A percentile compares a stretch with the other conserved stretches of the same genome.
Evolutionary conservation across 352 stramenopile genomes (phyloP).

Genomic region (Phytophthora crassamura): DNA sequence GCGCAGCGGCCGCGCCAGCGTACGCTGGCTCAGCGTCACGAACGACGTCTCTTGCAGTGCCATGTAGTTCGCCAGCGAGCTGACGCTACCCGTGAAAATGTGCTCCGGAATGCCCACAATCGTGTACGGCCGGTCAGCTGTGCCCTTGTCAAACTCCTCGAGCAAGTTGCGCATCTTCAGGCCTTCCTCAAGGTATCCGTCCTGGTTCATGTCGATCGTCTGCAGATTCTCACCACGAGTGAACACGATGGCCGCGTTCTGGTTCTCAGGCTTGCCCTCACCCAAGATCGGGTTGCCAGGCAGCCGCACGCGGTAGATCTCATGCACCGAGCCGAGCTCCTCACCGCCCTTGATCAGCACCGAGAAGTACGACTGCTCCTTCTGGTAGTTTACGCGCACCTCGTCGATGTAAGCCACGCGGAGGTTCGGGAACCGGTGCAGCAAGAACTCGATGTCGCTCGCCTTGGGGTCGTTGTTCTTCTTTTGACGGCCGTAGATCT

Average conservation of each 20-base stretch:
- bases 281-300: conserved; percentile 98
- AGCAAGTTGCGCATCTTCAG: conserved; percentile 99
- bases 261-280: conserved; percentile 99
- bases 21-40: conserved; percentile 97
- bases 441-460: conserved; percentile 98
- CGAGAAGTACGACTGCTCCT: conserved; percentile 96
- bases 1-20: conserved; percentile 95
- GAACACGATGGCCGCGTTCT: conserved; percentile 99
- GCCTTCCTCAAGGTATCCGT: conserved; percentile 98
- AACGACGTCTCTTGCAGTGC: conserved; percentile 99
- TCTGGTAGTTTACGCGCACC: conserved; percentile 95
- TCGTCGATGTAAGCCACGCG: conserved; percentile 99
- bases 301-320: conserved; percentile 98
- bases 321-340: conserved; percentile 70
- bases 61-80: conserved; percentile 99
- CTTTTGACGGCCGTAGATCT: conserved; percentile 99
- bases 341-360: conserved; percentile 96
- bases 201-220: conserved; percentile 99
- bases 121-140: conserved; percentile 81
- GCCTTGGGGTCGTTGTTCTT: conserved; percentile 98
- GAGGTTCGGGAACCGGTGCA: conserved; percentile 97
- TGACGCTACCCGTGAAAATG: conserved; percentile 99
- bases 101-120: conserved; percentile 99
- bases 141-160: conserved; percentile 95
- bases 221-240: conserved; percentile 97